phyloP scores from a whole-genome alignment of 257 asterid species.

The Paraleonurus japonicus region DNA sequence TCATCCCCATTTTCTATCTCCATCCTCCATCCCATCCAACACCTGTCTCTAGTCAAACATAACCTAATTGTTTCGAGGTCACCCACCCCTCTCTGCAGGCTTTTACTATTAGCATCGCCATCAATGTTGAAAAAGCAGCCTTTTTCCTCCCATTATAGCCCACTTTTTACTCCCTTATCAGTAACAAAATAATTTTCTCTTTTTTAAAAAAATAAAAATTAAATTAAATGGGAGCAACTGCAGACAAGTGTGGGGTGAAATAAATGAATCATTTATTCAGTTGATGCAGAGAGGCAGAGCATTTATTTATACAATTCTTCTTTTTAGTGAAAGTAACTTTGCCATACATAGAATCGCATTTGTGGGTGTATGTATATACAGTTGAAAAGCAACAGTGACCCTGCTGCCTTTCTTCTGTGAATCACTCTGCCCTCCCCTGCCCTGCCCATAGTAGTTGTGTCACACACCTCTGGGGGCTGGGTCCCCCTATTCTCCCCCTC shows the following conservation, averaged over 20 bases:
- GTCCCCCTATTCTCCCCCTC: too few relatives aligned
- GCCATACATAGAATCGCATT: conserved; percentile 7
- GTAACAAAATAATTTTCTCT: background rate
- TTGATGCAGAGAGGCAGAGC: background rate
- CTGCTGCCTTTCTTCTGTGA: conserved; percentile 27
- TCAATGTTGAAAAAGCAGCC: conserved; percentile 19
- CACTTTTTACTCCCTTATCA: conserved; percentile 22
- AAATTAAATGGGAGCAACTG: conserved; percentile 24
- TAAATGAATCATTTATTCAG: conserved; percentile 35
- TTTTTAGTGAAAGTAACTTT: background rate
- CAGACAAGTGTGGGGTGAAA: conserved; percentile 35
- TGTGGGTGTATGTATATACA: background rate
- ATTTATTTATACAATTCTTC: too few relatives aligned
- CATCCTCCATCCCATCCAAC: too few relatives aligned
- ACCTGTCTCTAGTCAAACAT: too few relatives aligned
- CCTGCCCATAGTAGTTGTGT: conserved; percentile 49
- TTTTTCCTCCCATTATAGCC: conserved; percentile 26
- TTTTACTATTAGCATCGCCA: conserved; percentile 29
- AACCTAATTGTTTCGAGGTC: too few relatives aligned
- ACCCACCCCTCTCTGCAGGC: too few relatives aligned
- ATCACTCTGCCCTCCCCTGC: background rate
- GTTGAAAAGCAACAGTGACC: conserved; percentile 24
- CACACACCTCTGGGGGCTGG: conserved; percentile 48
- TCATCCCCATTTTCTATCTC: too few relatives aligned
- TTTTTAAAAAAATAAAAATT: background rate